phyloP scores from a whole-genome alignment of 345 rosid genomes.

The Pistacia vera region DNA sequence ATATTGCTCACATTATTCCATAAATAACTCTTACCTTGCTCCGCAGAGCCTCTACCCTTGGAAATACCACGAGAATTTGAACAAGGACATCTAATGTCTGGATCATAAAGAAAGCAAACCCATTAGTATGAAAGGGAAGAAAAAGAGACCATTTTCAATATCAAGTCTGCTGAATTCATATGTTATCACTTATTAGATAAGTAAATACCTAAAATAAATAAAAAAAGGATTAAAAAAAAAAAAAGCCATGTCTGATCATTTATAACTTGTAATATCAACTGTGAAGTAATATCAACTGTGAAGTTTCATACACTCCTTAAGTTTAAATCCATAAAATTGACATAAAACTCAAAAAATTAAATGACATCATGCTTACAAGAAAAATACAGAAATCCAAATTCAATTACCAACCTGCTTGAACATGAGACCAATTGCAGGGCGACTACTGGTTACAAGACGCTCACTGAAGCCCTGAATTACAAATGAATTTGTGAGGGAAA shows the following conservation, averaged over 20 bases:
- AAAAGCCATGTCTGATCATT: neutral
- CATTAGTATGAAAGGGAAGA: neutral
- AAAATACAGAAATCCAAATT: neutral
- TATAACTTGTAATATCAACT: neutral
- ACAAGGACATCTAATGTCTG: conserved; percentile 93
- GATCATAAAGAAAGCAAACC: conserved; percentile 27
- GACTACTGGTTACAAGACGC: conserved; percentile 84
- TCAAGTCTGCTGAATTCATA: neutral
- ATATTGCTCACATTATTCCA: neutral
- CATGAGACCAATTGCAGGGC: conserved; percentile 89
- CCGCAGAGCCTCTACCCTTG: conserved; percentile 75
- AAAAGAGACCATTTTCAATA: neutral
- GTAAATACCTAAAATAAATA: neutral
- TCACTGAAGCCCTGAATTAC: conserved; percentile 86
- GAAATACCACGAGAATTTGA: conserved; percentile 76
- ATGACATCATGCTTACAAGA: neutral
- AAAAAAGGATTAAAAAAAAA: neutral
- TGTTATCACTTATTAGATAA: neutral
- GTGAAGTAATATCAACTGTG: neutral
- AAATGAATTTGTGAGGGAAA: conserved; percentile 16
- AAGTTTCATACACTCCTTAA: neutral
- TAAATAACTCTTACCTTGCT: conserved; percentile 62
- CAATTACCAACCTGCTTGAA: conserved; percentile 79
- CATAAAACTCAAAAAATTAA: neutral
- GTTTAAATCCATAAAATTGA: neutral